Percentiles rank a stretch among this genome's conserved stretches.
These are phyloP conservation scores for Aureobasidium sp. DNA, from an alignment of 2,329 filamentous ascomycete genomes.

Conservation along the genomic window DNA sequence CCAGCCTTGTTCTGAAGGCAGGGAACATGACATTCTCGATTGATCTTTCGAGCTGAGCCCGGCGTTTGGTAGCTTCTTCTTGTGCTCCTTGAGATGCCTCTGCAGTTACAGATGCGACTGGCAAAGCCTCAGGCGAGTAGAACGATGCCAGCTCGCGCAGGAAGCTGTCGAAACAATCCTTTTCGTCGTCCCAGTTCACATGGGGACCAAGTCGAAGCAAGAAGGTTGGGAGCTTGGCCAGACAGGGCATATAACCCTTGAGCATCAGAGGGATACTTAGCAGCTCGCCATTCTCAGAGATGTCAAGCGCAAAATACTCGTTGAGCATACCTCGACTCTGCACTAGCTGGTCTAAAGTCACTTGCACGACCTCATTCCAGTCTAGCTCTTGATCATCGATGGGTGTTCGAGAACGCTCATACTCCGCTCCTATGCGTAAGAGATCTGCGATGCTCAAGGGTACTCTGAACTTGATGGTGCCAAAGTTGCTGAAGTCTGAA, in stretches of 20 bases:
- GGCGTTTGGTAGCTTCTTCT: slow-evolving; percentile 20
- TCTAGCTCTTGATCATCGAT: slow-evolving; percentile 46
- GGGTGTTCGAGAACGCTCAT: slow-evolving; percentile 42
- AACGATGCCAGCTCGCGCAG: slow-evolving; percentile 80
- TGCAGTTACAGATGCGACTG: slow-evolving; percentile 37
- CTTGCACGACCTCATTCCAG: slow-evolving; percentile 55
- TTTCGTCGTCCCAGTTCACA: slow-evolving; percentile 79
- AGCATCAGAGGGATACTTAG: slow-evolving; percentile 72
- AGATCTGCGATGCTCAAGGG: slow-evolving; percentile 63
- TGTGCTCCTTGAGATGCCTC: slow-evolving; percentile 37
- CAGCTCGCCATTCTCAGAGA: slow-evolving; percentile 69
- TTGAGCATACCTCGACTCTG: slow-evolving; percentile 74
- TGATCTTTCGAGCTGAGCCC: slow-evolving; percentile 61
- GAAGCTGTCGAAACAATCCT: slow-evolving; percentile 75
- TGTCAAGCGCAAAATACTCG: slow-evolving; percentile 86
- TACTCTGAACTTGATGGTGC: slow-evolving; percentile 69
- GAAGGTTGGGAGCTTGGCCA: slow-evolving; percentile 83
- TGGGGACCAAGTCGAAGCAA: slow-evolving; percentile 79
- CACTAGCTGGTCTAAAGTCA: slow-evolving; percentile 60
- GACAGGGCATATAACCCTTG: slow-evolving; percentile 77
- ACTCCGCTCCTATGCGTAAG: slow-evolving; percentile 61
- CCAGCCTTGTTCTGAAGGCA: slow-evolving; percentile 70
- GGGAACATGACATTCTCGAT: slow-evolving; percentile 87
- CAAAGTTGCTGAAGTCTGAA: slow-evolving; percentile 94
- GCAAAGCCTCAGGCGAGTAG: slow-evolving; percentile 81